Base-by-base conservation (phyloP, 192 early-diverging fungal species). In the Coemansia sp. region DNA sequence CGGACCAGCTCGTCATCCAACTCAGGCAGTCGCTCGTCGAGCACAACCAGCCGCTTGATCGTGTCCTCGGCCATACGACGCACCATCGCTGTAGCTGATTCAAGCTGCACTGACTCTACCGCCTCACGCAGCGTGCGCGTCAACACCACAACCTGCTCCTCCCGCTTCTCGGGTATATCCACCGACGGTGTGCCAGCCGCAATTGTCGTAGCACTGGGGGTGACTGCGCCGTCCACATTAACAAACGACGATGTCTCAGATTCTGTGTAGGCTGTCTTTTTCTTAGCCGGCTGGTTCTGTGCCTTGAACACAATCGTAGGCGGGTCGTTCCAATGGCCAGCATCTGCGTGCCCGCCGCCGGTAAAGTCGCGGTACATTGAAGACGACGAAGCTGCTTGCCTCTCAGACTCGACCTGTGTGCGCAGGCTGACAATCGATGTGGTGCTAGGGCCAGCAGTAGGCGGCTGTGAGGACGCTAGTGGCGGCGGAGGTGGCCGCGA, bases 281-380 rank as follows among this genome's bases (percentile, higher is more conserved):
- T 26, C 54, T 50, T 57, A 9, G 49, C 26, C 26, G 57, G 18
- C 38, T 70, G 62, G 4, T 38, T 41, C 11, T 35, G 60, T 20
- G 48, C 39, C 49, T 73, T 70, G 64, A 82, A 82, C 1, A 78
- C 69, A 3, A 66, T 55, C 4, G 74, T 66, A 43, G 81, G 76
- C 41, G 81, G 81, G 62, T 83, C 81, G 56, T 83, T 83, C 81
- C 81, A 83, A 65, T 83, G 81, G 12, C 81, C 81, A 41, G 52
- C 54, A 19, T 71, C 81, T 4, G 75, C 72, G n/a, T 78, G 69
- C 1, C 76, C 71, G 13, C 55, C 57, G 22, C 72, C 65, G 1
- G 71, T 62, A 60, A 82, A 82, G 59, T 82, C 75, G 14, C 48
- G 62, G 68, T 82, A 82, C 64, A 66, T 59, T 3, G 70, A 66